Base-by-base conservation (phyloP, 2,329 filamentous ascomycete species). In the Aureobasidium lini region DNA sequence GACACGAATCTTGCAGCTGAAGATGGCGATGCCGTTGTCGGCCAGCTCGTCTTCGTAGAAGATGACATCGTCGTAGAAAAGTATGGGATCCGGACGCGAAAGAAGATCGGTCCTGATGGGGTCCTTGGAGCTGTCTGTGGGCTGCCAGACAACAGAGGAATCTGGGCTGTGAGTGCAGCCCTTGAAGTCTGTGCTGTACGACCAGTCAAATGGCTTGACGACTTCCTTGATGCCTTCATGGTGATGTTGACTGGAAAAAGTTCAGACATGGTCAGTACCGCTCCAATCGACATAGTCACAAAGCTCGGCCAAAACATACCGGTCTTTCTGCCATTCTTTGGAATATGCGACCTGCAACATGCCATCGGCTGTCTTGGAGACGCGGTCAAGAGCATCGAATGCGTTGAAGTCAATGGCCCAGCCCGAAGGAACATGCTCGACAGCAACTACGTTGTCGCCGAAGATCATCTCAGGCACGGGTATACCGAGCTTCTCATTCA, bases 391-490 rank as follows among this genome's bases (percentile, higher is more conserved):
- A 28, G 93, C 94, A 70, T 93, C 90, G 66, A 85, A 88, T 23
- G 94, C 88, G 71, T 87, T 87, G 79, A 97, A 99, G 57, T 81
- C 76, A 63, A 97, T 79, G 46, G 79, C 78, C 90, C 91, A 99
- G 46, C 85, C 84, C n/a, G 82, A 85, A 18, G 82, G 80, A n/a
- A 76, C 63, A 75, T 97, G 90, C 57, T 85, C 79, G 62, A 99
- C 81, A 6, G 83, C 77, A 42, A 95, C 86, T 60, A 88, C 78
- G 73, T 99, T 99, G 78, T 99, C 92, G 62, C 94, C 94, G 71
- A 99, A 99, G 65, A 99, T 99, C 94, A 99, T 99, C 77, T 99
- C 94, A 8, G 94, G 94, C 42, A 93, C 84, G 16, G 93, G 85
- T 70, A 99, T 96, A 32, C 86, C 86, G 57, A 99, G 81, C 63